Evolutionary conservation across 2,329 filamentous ascomycete species (phyloP).

Genomic region (Ophiognomonia clavigignenti-juglandacearum): DNA sequence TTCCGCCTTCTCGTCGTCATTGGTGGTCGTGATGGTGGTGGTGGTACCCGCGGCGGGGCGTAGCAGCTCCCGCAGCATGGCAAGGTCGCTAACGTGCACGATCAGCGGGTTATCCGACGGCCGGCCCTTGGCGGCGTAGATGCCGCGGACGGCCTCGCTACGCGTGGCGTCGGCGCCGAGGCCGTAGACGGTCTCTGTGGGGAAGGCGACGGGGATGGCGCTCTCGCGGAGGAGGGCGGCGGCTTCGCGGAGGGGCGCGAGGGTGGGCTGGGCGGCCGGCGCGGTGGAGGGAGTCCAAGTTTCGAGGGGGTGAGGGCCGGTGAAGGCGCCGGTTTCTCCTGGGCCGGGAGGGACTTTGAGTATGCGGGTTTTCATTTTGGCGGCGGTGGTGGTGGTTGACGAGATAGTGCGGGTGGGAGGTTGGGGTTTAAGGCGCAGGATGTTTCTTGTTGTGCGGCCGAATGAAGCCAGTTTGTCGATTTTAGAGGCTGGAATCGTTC

Average conservation of each 20-base stretch:
- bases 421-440: not conserved
- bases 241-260: slow-evolving; percentile 53
- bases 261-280: slow-evolving; percentile 20
- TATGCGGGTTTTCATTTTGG: slow-evolving; percentile 23
- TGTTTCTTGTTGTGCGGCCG: not conserved
- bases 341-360: slow-evolving; percentile 21
- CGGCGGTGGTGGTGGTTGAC: slow-evolving; percentile 1
- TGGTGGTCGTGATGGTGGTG: slow-evolving; percentile 7
- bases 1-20: slow-evolving; percentile 3
- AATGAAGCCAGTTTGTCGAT: not conserved
- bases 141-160: slow-evolving; percentile 78
- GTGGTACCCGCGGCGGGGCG: slow-evolving; percentile 15
- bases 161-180: slow-evolving; percentile 93
- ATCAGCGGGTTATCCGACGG: slow-evolving; percentile 96
- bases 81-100: slow-evolving; percentile 78
- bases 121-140: slow-evolving; percentile 84
- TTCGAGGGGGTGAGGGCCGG: slow-evolving; percentile 24
- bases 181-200: slow-evolving; percentile 96
- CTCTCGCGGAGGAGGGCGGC: slow-evolving; percentile 60
- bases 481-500: no score
- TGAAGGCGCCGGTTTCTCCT: slow-evolving; percentile 13
- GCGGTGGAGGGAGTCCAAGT: slow-evolving; percentile 35
- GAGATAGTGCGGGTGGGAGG: not conserved
- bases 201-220: slow-evolving; percentile 83
- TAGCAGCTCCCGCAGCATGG: slow-evolving; percentile 66